Conservation (phyloP, 169 alveolate genomes). For the Babesia caballi region DNA sequence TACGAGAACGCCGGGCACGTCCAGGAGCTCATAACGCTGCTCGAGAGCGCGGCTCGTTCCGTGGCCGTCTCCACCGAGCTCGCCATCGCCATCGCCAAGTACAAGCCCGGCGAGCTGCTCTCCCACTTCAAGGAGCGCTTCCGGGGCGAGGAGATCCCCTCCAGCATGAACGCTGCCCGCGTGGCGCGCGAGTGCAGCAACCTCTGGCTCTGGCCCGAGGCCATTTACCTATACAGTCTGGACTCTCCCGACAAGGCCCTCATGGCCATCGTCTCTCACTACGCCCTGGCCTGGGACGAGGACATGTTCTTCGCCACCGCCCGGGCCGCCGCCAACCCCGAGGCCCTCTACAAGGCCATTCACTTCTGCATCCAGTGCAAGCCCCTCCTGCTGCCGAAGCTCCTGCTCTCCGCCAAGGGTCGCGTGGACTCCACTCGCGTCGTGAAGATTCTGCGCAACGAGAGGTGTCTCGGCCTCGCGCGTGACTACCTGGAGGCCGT, state of each 20-base stretch:
- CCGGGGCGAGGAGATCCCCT: slow-evolving; percentile 35
- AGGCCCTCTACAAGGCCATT: slow-evolving; percentile 95
- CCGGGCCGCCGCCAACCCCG: slow-evolving; percentile 90
- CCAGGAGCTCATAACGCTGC: slow-evolving; percentile 59
- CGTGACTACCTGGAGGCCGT: slow-evolving; percentile 77
- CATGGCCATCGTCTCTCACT: slow-evolving; percentile 94
- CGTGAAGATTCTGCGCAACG: slow-evolving; percentile 84
- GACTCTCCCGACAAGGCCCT: slow-evolving; percentile 96
- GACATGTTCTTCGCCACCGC: slow-evolving; percentile 63
- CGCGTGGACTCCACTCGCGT: slow-evolving; percentile 92
- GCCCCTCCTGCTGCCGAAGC: slow-evolving; percentile 95
- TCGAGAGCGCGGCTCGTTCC: slow-evolving; percentile 54
- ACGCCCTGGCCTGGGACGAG: slow-evolving; percentile 94
- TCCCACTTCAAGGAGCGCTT: slow-evolving; percentile 88
- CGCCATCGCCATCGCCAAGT: slow-evolving; percentile 97
- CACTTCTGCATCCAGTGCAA: slow-evolving; percentile 96
- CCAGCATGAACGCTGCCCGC: slow-evolving; percentile 89
- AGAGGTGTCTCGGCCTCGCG: slow-evolving; percentile 81
- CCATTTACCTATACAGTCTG: slow-evolving; percentile 90
- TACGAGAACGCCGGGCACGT: slow-evolving; percentile 63
- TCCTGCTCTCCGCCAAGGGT: slow-evolving; percentile 74
- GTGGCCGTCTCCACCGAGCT: slow-evolving; percentile 95
- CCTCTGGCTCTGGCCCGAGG: slow-evolving; percentile 82
- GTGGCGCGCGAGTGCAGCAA: slow-evolving; percentile 90
- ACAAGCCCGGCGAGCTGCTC: slow-evolving; percentile 95